These are phyloP conservation scores for Colletotrichum chlorophyti DNA, from an alignment of 2,329 filamentous ascomycete species.

Conservation along the genomic window DNA sequence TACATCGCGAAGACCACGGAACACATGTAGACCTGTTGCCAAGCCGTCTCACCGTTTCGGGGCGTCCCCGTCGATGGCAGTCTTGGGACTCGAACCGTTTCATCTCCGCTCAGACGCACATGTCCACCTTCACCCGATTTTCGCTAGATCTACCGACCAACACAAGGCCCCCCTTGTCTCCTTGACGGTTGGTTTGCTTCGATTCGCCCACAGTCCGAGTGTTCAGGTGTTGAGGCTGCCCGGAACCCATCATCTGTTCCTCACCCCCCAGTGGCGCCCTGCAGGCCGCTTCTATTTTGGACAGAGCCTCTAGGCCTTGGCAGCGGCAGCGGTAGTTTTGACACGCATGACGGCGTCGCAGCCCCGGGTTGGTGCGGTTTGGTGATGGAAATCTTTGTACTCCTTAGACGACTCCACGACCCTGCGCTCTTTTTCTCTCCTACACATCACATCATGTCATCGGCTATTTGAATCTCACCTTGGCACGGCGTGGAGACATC, in stretches of 20 bases:
- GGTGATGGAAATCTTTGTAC: background rate
- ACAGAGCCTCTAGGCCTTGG: conserved; percentile 20
- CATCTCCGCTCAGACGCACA: conserved; percentile 25
- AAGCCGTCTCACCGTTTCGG: conserved; percentile 18
- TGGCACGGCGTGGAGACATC: conserved; percentile 12
- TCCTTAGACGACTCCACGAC: conserved; percentile 4
- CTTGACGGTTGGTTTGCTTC: background rate
- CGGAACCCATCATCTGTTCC: conserved; percentile 15
- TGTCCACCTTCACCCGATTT: background rate
- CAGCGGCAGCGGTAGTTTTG: conserved; percentile 5
- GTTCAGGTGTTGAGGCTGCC: background rate
- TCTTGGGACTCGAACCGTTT: conserved; percentile 27
- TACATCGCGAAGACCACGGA: background rate
- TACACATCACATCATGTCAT: too few relatives aligned
- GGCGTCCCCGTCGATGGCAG: conserved; percentile 5
- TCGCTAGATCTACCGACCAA: background rate
- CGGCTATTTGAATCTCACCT: conserved; percentile 12
- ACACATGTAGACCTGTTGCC: conserved; percentile 3
- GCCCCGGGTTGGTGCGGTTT: background rate
- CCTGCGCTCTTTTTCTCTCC: background rate
- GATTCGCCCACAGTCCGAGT: background rate
- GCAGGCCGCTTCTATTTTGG: conserved; percentile 25
- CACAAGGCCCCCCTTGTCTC: background rate
- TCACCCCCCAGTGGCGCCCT: background rate
- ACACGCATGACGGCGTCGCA: conserved; percentile 24